phyloP scores from a whole-genome alignment of 345 rosid species.

The Gossypium raimondii region DNA sequence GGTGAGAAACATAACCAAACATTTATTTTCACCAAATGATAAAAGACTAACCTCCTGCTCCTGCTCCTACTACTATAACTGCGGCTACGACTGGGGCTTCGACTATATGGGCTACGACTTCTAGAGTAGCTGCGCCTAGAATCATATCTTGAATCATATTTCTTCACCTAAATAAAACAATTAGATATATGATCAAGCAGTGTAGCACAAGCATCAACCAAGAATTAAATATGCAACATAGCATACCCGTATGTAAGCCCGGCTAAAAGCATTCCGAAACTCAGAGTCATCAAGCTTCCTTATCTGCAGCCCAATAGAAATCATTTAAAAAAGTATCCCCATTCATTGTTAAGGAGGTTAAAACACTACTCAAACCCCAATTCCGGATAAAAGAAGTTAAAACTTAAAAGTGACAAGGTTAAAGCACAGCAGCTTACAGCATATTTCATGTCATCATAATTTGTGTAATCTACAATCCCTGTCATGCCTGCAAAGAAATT shows the following conservation, averaged over 20 bases:
- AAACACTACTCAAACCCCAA: background rate
- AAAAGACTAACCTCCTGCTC: conserved; percentile 53
- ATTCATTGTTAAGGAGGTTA: background rate
- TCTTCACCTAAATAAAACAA: conserved; percentile 57
- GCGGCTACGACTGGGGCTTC: conserved; percentile 40
- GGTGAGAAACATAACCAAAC: no score
- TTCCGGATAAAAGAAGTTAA: background rate
- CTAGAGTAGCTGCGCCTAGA: conserved; percentile 45
- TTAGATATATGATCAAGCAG: background rate
- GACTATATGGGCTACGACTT: conserved; percentile 51
- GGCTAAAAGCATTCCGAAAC: conserved; percentile 85
- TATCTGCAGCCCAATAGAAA: conserved; percentile 39
- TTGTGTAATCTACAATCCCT: conserved; percentile 87
- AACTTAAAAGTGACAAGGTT: background rate
- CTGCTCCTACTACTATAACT: conserved; percentile 38
- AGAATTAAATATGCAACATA: background rate
- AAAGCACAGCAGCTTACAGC: conserved; percentile 58
- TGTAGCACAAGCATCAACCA: background rate
- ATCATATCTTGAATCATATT: conserved; percentile 43
- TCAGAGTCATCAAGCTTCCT: conserved; percentile 83
- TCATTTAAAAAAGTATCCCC: background rate
- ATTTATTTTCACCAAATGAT: background rate
- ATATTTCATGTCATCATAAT: conserved; percentile 87
- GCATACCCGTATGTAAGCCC: conserved; percentile 76
- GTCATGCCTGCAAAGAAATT: conserved; percentile 56